Evolutionary conservation across 805 yeast genomes (phyloP).

Genomic region (Candida methanosorbosa): DNA sequence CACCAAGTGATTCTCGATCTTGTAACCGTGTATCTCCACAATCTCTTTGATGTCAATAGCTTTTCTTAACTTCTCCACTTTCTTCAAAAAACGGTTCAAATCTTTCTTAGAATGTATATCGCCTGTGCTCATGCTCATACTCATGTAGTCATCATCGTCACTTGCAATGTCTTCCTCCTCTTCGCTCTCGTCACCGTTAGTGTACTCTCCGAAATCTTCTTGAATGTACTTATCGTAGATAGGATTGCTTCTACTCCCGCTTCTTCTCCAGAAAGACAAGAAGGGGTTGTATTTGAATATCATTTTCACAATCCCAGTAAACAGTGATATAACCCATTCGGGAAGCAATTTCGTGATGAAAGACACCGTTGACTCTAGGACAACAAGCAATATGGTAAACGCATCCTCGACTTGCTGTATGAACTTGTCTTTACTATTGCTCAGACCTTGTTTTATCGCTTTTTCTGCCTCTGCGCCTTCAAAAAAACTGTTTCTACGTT

Average conservation of each 20-base stretch:
- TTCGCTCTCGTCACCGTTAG: conserved; percentile 4
- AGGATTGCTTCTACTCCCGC: conserved; percentile 2
- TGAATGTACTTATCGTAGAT: conserved; percentile 3
- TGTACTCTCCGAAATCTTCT: conserved; percentile 2
- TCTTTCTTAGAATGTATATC: conserved; percentile 1
- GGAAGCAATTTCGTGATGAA: conserved; percentile 30
- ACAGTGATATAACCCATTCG: conserved; percentile 20
- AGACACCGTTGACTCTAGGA: conserved; percentile 26
- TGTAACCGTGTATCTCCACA: conserved; percentile 60
- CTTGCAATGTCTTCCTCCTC: no score
- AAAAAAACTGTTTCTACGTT: no score
- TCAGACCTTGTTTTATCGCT: no score
- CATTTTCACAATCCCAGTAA: conserved; percentile 12
- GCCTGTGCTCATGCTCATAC: conserved; percentile 2
- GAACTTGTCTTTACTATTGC: no score
- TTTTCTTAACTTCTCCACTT: conserved; percentile 29
- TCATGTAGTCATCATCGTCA: no score
- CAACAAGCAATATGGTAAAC: conserved; percentile 1
- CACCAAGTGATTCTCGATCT: conserved; percentile 68
- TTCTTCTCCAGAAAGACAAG: no score
- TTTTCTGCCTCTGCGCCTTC: no score
- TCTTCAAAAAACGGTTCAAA: conserved; percentile 5
- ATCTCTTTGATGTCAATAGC: conserved; percentile 55
- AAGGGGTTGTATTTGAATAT: conserved; percentile 2
- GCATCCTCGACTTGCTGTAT: no score